Conservation (phyloP, 345 rosid genomes). For the Cochlearia excelsa region DNA sequence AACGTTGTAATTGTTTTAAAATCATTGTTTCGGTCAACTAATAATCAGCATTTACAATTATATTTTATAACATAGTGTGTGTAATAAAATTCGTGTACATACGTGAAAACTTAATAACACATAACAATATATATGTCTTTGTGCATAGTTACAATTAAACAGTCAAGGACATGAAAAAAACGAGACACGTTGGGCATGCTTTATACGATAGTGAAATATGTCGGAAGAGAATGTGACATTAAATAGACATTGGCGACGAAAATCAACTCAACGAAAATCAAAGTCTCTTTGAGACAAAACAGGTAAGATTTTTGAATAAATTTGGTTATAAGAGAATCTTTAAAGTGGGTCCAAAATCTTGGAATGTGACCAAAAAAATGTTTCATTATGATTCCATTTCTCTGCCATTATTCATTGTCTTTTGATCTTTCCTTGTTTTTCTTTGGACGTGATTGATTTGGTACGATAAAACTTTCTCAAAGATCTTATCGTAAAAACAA, state of each 20-base stretch:
- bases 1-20: no score
- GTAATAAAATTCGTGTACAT: neutral
- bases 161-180: constrained; percentile 19
- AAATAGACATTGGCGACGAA: constrained; percentile 24
- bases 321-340: constrained; percentile 19
- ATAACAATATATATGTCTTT: neutral
- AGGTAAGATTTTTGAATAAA: constrained; percentile 31
- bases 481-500: constrained; percentile 17
- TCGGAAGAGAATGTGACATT: constrained; percentile 29
- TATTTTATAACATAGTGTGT: constrained; percentile 5
- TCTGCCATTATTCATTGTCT: constrained; percentile 34
- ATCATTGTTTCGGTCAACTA: neutral
- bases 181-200: neutral
- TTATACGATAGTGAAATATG: constrained; percentile 33
- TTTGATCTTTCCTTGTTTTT: constrained; percentile 21
- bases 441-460: constrained; percentile 26
- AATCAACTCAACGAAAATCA: constrained; percentile 35
- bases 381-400: constrained; percentile 12
- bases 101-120: neutral
- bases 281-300: constrained; percentile 29
- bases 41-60: constrained; percentile 6
- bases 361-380: constrained; percentile 9
- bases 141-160: neutral
- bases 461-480: constrained; percentile 26
- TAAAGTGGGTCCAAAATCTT: constrained; percentile 37